Base-by-base conservation (phyloP, 441 rosid species). In the Euphorbia celastroides region DNA sequence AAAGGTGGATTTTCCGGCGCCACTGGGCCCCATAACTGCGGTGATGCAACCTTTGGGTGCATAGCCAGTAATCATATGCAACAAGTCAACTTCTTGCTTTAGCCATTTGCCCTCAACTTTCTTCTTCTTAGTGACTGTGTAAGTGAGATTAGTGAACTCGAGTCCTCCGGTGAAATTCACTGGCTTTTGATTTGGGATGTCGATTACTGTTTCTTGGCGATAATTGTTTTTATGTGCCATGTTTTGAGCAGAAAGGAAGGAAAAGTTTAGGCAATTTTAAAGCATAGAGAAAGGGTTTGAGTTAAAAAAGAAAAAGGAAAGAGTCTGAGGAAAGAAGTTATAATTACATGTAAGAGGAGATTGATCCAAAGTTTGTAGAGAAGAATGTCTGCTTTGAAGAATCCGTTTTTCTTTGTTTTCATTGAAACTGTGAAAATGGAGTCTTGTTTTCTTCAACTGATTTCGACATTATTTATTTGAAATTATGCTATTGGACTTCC, bases 21-120 rank as follows among this genome's bases (percentile, higher is more conserved):
- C 93, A 42, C 93, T 87, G 1, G 87, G 88, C 60, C 88, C 93
- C 89, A 87, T 83, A 46, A 87, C 88, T 0, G 89, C 93, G 2
- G 87, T 85, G 69, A 84, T 62, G 74, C 85, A 83, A 2, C 93
- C 88, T 71, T 85, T 85, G 0, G 93, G 89, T 10, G 88, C 88
- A 34, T 82, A 78, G n/a, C 93, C 93, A 1, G 89, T 81, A 41
- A 87, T 87, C 72, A 38, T 73, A 38, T 80, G 71, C 69, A 87
- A 52, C 64, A 87, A 70, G 68, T 87, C 86, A 28, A 78, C 86
- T 7, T 83, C 83, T 50, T 77, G 77, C 6, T 50, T 83, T 65
- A 75, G 2, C 88, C 71, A 58, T 64, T 81, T 79, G 60, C 82
- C 86, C 5, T 83, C 89, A 7, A 79, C n/a, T 65, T 83, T 48